Evolutionary conservation across 2,329 filamentous ascomycete genomes (phyloP), one percentile per base, ranked within the genome.

Genomic region (Monosporascus ibericus): DNA sequence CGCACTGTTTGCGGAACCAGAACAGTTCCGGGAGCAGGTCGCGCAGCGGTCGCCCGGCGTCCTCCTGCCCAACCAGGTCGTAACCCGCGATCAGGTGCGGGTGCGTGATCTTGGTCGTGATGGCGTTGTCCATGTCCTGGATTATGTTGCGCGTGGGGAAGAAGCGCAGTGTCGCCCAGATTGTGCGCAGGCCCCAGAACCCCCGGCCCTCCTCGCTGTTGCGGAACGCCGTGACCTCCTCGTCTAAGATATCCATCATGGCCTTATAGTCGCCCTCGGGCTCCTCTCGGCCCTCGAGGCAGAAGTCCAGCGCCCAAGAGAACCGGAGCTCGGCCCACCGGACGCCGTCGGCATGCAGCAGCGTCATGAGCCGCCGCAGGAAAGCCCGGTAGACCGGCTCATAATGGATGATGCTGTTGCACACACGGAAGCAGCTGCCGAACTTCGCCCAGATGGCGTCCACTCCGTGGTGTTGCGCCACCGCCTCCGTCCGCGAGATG

Each of bases 1-100:
- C 81, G 67, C 91, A 96, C 61, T 87, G 82, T 69, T 92, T 92
- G 58, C 86, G 85, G 78, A 97, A 96, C 90, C 90, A 96, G 70
- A 96, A 92, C 0, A 97, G 75, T 63, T 95, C 84, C 0, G 92
- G 91, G 0, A 92, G 79, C 3, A 95, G 73, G 59, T 94, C 88
- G 30, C 80, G 77, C 25, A 96, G 80, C 0, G 90, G 79, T 14
- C 88, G 81, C 1, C 91, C 92, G 1, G 79, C 68, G 64, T 95
- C 88, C 73, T 96, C 92, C 68, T 92, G 88, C 0, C 90, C 92
- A 5, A 96, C 91, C 9, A 96, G 73, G 69, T 97, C 92, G 70
- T 90, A 96, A 11, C 92, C 92, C 25, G 87, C 85, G 60, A 96
- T 83, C 7, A 95, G 76, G 48, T 91, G 77, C 0, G 92, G 90